Percentiles rank a stretch among this genome's conserved stretches.
Conservation (phyloP, 768 basidiomycete species). For the Gelatoporia subvermispora region DNA sequence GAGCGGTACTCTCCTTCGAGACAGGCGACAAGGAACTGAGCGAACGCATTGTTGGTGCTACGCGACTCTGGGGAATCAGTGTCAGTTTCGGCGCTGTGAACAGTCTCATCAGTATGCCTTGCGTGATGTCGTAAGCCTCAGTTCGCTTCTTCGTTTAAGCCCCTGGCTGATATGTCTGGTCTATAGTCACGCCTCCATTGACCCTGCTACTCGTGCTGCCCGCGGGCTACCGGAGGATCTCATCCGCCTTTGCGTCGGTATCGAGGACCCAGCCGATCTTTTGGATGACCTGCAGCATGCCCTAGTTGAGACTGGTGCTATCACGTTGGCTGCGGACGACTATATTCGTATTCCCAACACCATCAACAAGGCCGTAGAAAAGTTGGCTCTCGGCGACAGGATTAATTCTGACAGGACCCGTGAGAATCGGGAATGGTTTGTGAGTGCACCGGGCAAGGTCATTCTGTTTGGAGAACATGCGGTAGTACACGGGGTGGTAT, state of each 20-base stretch:
- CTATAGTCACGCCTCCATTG: slow-evolving; percentile 91
- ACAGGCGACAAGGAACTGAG: slow-evolving; percentile 89
- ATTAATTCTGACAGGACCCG: slow-evolving; percentile 4
- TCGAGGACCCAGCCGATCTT: slow-evolving; percentile 91
- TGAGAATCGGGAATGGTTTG: slow-evolving; percentile 65
- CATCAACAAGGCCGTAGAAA: slow-evolving; percentile 63
- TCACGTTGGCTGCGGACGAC: slow-evolving; percentile 45
- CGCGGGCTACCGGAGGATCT: slow-evolving; percentile 98
- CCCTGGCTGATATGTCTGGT: slow-evolving; percentile 5
- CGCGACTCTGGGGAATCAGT: slow-evolving; percentile 94
- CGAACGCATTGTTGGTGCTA: slow-evolving; percentile 88
- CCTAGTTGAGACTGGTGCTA: slow-evolving; percentile 86
- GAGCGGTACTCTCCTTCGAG: slow-evolving; percentile 91
- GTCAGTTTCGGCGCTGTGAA: slow-evolving; percentile 99
- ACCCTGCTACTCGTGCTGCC: slow-evolving; percentile 89
- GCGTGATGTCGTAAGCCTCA: slow-evolving; percentile 92
- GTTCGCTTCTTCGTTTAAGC: not conserved
- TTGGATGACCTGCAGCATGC: slow-evolving; percentile 94
- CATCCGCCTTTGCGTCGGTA: slow-evolving; percentile 96
- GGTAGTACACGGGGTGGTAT: slow-evolving; percentile 92
- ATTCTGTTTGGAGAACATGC: slow-evolving; percentile 99
- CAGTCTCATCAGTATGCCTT: slow-evolving; percentile 97
- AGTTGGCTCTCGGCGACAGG: slow-evolving; percentile 41
- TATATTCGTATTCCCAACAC: slow-evolving; percentile 43
- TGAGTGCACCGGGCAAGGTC: slow-evolving; percentile 96